A percentile compares a stretch with the other conserved stretches of the same genome.
Conservation (phyloP, 352 stramenopile species). For the Globisporangium recalcitrans region DNA sequence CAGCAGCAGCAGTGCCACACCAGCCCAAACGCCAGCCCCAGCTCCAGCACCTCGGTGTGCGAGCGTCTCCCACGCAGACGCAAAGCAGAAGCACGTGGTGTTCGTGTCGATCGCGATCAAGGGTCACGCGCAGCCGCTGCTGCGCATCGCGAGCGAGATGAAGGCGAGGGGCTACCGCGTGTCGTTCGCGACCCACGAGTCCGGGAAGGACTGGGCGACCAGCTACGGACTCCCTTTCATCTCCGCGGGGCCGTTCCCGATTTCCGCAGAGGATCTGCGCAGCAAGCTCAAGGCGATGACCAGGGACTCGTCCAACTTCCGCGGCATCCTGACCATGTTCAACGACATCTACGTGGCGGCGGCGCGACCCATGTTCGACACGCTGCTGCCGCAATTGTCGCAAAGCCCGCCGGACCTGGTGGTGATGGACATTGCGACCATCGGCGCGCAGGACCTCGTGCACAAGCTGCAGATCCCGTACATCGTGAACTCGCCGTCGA, state of each 20-base stretch:
- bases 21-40: background rate
- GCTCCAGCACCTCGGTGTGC: background rate
- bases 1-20: background rate
- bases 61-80: conserved; percentile 12
- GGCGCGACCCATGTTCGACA: conserved; percentile 74
- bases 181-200: conserved; percentile 81
- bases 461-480: conserved; percentile 73
- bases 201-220: conserved; percentile 62
- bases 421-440: conserved; percentile 76
- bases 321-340: conserved; percentile 85
- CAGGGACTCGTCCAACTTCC: conserved; percentile 77
- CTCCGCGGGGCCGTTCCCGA: conserved; percentile 66
- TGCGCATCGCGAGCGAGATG: conserved; percentile 77
- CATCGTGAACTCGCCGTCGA: conserved; percentile 82
- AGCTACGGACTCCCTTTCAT: conserved; percentile 57
- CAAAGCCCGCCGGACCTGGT: conserved; percentile 51
- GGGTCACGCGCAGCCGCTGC: conserved; percentile 67
- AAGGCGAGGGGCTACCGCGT: conserved; percentile 63
- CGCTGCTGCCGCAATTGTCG: conserved; percentile 47
- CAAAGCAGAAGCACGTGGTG: conserved; percentile 47
- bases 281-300: conserved; percentile 75
- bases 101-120: conserved; percentile 84
- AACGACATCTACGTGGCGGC: conserved; percentile 83
- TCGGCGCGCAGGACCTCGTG: conserved; percentile 74
- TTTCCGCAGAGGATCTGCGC: conserved; percentile 65